phyloP scores from a whole-genome alignment of 1,284 basidiomycete species.

The Mycosarcoma maydis region DNA sequence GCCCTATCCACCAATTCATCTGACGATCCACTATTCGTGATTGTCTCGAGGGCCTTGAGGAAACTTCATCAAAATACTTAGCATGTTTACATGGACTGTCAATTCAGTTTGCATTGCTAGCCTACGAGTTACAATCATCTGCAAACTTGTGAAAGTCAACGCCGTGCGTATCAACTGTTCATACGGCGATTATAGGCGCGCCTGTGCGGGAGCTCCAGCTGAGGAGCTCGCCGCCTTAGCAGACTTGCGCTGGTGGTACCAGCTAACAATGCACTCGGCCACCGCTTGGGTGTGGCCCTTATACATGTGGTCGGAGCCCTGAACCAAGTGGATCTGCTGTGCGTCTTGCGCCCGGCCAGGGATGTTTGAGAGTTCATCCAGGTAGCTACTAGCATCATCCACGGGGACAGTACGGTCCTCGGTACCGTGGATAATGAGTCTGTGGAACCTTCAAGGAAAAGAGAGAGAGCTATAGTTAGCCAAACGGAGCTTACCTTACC shows the following conservation, averaged over 20 bases:
- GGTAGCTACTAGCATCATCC: conserved; percentile 3
- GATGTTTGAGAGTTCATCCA: neutral
- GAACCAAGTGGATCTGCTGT: neutral
- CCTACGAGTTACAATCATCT: too few species aligned
- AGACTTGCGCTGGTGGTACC: conserved; percentile 4
- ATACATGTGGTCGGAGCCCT: conserved; percentile 3
- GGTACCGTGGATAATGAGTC: conserved; percentile 2
- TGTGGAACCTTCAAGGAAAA: neutral
- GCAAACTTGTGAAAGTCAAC: too few species aligned
- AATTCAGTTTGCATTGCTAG: too few species aligned
- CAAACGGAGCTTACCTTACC: too few species aligned
- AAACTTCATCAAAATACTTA: too few species aligned
- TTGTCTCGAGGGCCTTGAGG: too few species aligned
- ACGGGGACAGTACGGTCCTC: conserved; percentile 3
- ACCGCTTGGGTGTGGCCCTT: conserved; percentile 2
- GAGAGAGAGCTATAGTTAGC: neutral
- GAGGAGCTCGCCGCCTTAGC: neutral
- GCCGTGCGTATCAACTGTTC: too few species aligned
- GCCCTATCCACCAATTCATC: too few species aligned
- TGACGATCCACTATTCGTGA: too few species aligned
- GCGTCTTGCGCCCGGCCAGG: neutral
- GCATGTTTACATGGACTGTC: too few species aligned
- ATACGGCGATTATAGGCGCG: conserved; percentile 4
- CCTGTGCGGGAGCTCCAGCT: neutral
- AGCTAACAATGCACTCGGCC: neutral